Evolutionary conservation across 768 basidiomycete species (phyloP), one percentile per base, ranked within the genome.

Genomic region (Terana coerulea): DNA sequence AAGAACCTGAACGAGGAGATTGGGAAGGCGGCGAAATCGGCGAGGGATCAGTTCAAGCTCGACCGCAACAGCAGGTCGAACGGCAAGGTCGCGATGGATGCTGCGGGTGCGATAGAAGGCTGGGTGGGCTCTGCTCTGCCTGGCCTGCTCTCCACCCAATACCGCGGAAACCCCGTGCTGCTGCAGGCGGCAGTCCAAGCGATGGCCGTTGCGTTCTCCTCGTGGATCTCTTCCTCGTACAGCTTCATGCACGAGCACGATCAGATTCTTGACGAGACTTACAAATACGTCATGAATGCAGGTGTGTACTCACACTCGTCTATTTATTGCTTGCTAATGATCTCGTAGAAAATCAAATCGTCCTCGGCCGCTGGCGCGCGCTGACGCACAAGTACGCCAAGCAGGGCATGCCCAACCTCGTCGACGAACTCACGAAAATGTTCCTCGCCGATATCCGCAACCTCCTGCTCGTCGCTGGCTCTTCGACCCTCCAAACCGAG

Each of bases 231-330:
- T 7, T 55, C 54, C 26, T 55, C 54, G 24, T 55, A 55, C 22
- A 55, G 54, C 39, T 55, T 55, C 54, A 55, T 55, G 54, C 54
- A 55, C 31, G 54, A 55, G 36, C 54, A 55, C 43, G 54, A 55
- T 44, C 54, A 55, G 21, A 49, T 55, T 15, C 29, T 55, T 12
- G 54, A 55, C 49, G 54, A 55, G 44, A 55, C 54, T 21, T 55
- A 55, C 44, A 55, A 55, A 33, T 55, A 45, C 36, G 42, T 55
- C n/a, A 55, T 55, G 54, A 55, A 55, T 36, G 42, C 54, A 40
- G 54, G 54, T 51, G 42, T n/a, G 53, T 42, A 9, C 37, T 2
- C 11, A n/a, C 25, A 11, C 30, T 8, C 5, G n/a, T 12, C 17
- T 2, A 19, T n/a, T 14, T 35, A 30, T 25, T 25, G 14, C 11